Evolutionary conservation across 2,329 filamentous ascomycete genomes (phyloP), one percentile per base, ranked within the genome.

Genomic region (Sporothrix protearum): DNA sequence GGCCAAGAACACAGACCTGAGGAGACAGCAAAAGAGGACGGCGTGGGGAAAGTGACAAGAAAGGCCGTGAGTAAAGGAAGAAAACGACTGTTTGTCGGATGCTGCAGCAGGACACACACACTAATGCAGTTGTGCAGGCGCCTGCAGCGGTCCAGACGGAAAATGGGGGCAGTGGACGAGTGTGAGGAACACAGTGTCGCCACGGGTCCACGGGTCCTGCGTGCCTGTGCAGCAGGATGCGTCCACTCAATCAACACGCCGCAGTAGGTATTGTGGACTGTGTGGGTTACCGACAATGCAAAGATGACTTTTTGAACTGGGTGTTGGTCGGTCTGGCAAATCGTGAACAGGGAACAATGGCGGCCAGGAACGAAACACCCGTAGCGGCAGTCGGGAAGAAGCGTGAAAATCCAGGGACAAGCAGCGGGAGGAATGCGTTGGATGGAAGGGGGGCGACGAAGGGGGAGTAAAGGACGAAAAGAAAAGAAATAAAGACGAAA

Each of bases 111-210:
- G 16, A 47, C 47, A 22, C 45, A 45, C 28, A 47, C 64, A 67
- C 64, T 51, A 68, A 55, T 55, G 66, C 66, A 55, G 25, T 12
- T 45, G 28, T 51, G 63, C 63, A 67, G 61, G 57, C 64, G 45
- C 66, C 47, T 55, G 66, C 66, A 68, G 47, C 66, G 66, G 66
- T 68, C 66, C 66, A 55, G 49, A 67, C 33, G 49, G 28, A 25
- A 68, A 53, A 39, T 68, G 64, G 7, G 64, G 49, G n/a, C 8
- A 53, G 28, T 53, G 22, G 49, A 53, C 30, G 30, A 49, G 42
- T 49, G 42, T 14, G 33, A 63, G 22, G 57, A 6, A 36, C 22
- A 42, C 59, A 64, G 33, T 64, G 59, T 64, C 57, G 25, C 63
- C 25, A 49, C 63, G 42, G 63, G 42, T n/a, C 42, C 42, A 64